phyloP scores from a whole-genome alignment of 192 early-diverging fungal species.

The Oehlia diaphana region DNA sequence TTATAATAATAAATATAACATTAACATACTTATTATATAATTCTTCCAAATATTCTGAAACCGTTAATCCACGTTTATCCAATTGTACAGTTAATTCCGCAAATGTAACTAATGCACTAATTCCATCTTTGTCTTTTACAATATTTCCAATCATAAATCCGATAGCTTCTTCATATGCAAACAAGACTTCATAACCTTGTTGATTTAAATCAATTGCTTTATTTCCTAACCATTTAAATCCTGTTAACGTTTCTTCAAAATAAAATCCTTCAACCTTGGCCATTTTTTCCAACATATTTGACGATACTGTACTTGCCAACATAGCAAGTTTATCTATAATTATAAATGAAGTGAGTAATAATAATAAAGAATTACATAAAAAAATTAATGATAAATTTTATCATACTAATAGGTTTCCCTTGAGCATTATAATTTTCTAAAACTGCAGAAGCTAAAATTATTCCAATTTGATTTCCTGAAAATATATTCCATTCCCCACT shows the following conservation, averaged over 20 bases:
- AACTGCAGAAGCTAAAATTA: slow-evolving; percentile 70
- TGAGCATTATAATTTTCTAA: slow-evolving; percentile 53
- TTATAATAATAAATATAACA: neutral
- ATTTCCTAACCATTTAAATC: slow-evolving; percentile 97
- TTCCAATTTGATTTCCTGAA: slow-evolving; percentile 89
- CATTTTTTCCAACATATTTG: slow-evolving; percentile 78
- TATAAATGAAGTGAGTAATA: slow-evolving; percentile 8
- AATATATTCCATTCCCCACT: slow-evolving; percentile 78
- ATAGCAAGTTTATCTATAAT: slow-evolving; percentile 64
- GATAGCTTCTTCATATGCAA: slow-evolving; percentile 95
- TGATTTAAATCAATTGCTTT: slow-evolving; percentile 65
- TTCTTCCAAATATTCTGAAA: slow-evolving; percentile 69
- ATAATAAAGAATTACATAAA: slow-evolving; percentile 1
- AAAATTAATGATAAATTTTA: neutral
- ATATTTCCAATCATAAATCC: slow-evolving; percentile 78
- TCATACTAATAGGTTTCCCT: slow-evolving; percentile 41
- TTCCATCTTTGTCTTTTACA: slow-evolving; percentile 92
- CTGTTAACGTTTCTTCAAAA: slow-evolving; percentile 91
- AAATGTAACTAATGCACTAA: slow-evolving; percentile 80
- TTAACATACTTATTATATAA: slow-evolving; percentile 64
- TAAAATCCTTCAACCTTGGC: slow-evolving; percentile 72
- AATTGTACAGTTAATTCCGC: slow-evolving; percentile 73
- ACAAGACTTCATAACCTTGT: slow-evolving; percentile 67
- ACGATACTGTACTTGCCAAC: slow-evolving; percentile 86
- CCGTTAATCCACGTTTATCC: slow-evolving; percentile 58